Base-by-base conservation (phyloP, 2,329 filamentous ascomycete genomes). In the Arthrinium phaeospermum region DNA sequence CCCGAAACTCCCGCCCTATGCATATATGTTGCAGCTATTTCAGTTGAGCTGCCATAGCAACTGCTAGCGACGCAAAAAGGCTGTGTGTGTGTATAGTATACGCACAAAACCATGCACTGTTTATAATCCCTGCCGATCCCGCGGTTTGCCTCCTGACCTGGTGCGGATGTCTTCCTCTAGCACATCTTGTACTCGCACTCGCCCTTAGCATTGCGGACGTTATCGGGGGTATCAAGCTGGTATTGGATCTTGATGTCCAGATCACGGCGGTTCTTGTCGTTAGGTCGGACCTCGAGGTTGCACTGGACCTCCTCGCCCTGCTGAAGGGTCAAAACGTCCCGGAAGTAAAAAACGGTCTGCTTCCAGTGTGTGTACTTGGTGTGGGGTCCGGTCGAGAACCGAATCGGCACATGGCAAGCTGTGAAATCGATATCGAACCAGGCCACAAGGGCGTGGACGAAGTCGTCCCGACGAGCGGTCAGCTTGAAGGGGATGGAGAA, bases 301-400 rank as follows among this genome's bases (percentile, higher is more conserved):
- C 94, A 94, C 73, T 86, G 85, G 73, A 99, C 88, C 79, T 90
- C 88, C 87, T 99, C 96, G 72, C 93, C 94, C 80, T 94, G 89
- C 83, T 97, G 92, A 49, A 98, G 95, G 24, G 95, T 98, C 75
- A 99, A 86, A 46, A 98, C 94, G 77, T 99, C 95, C 80, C 93
- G 91, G 75, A 99, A 88, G 86, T 99, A 99, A 86, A 99, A 98
- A 75, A 99, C 96, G 16, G 96, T 99, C 88, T 99, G 96, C 87
- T 99, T 99, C 96, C 96, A 99, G 89, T 99, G 96, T 24, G 96
- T 99, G 86, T 98, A 98, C 86, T 98, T 98, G 78, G 96, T 97
- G 85, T 98, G 96, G 41, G 96, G 96, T 30, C 96, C 96, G 24
- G 96, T 99, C 71, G 94, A 97, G 89, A 99, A 99, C 80, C 92